Evolutionary conservation across 441 rosid species (phyloP), one percentile per base, ranked within the genome.

Genomic region (Syzygium syzygioides): DNA sequence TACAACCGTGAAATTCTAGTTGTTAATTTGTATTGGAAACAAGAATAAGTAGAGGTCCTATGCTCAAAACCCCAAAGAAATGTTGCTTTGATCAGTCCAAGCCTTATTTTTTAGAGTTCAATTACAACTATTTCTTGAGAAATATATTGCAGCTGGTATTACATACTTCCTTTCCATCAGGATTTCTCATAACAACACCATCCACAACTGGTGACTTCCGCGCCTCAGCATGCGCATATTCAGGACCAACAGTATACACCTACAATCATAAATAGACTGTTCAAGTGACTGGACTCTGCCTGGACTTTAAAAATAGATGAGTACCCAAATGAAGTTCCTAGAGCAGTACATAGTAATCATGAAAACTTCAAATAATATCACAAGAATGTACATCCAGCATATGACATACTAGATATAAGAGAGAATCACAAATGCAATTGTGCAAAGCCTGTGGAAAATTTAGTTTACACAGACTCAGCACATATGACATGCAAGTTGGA

Each of bases 201-300:
- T 98, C 99, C 88, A 98, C 99, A 91, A 98, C 99, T 86, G 99
- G 99, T 76, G 99, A 98, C 92, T 98, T 98, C 93, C 99, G 96
- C 88, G 99, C 99, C 94, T 98, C 99, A 57, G 99, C 99, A 91
- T 98, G 99, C 34, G 99, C 99, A 93, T 98, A 98, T 91, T 96
- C 99, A 89, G 99, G 96, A 90, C 99, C 99, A 92, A 98, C 99
- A 13, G 99, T 98, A 87, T 98, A 98, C 48, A 98, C 99, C 99
- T 98, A 90, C 28, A 89, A 91, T 92, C 89, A 94, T 88, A 90
- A 86, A 88, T 89, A 86, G 90, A 53, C 88, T 83, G 89, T 66
- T 88, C 79, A 90, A 89, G 80, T 71, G 52, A 37, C 80, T 71
- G 28, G 52, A 20, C 17, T 37, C 80, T 76, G 83, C 52, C 83